Base-by-base conservation (phyloP, 2,329 filamentous ascomycete genomes). In the Chrysoporthe deuterocubensis region DNA sequence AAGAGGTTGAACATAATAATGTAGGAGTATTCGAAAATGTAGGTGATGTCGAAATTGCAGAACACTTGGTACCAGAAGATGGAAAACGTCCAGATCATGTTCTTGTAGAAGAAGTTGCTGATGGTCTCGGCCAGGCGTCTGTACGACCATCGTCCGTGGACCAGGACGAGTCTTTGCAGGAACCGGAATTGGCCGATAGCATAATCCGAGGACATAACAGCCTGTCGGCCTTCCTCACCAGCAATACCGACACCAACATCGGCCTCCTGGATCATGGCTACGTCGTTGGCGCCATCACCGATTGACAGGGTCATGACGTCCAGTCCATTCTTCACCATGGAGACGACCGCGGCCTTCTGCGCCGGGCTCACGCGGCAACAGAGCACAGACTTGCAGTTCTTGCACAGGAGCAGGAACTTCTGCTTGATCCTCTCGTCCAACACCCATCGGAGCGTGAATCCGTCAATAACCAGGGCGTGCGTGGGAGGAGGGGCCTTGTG, bases 81-180 rank as follows among this genome's bases (percentile, higher is more conserved):
- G 56, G 91, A 88, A 76, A 97, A 95, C 0, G 93, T 96, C 96
- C 96, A 99, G 64, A 98, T 91, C 80, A 99, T 92, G 83, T 98
- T 99, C 91, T 99, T 99, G 88, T 98, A 99, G 84, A 99, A 99
- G 85, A 99, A 99, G 79, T 99, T 99, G 78, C 94, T 93, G 75
- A 96, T 97, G 59, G 91, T 92, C 82, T 99, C 96, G 42, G 91
- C 93, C 78, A 99, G 83, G 74, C 96, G 89, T 64, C 95, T 89
- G 81, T 99, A 99, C n/a, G 94, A 97, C 93, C 94, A 97, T 68
- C 94, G 89, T 68, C 94, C 94, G 76, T 97, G 94, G 4, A 97
- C 94, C 26, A 97, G 86, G 42, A 97, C 87, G 69, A 97, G 84
- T 65, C 94, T 85, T 74, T 94, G 90, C 63, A 97, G 83, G 81